phyloP scores from a whole-genome alignment of 306 rosid species.

The Vigna nakashimae region DNA sequence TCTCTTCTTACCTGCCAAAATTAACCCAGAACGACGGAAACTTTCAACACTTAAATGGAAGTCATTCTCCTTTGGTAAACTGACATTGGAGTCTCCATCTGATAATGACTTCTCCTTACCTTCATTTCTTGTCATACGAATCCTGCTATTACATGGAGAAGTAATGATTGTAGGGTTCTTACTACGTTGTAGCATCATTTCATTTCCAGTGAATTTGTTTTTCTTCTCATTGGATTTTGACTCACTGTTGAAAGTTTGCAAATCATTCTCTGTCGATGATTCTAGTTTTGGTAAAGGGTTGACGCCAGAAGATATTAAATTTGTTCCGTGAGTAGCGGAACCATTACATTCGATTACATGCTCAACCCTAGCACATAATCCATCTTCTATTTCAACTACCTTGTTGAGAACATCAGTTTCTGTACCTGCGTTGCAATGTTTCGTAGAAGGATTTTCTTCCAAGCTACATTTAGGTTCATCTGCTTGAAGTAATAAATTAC shows the following conservation, averaged over 20 bases:
- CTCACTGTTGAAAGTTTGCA: constrained; percentile 44
- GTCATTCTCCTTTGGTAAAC: constrained; percentile 52
- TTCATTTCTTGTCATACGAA: constrained; percentile 47
- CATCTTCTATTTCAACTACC: constrained; percentile 42
- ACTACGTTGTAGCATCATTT: constrained; percentile 33
- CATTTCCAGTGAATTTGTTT: constrained; percentile 46
- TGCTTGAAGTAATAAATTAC: constrained; percentile 35
- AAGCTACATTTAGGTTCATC: constrained; percentile 49
- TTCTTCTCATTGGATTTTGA: constrained; percentile 35
- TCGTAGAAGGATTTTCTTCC: constrained; percentile 44
- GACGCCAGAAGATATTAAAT: constrained; percentile 42
- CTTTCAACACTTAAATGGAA: constrained; percentile 68
- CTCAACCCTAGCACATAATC: constrained; percentile 37
- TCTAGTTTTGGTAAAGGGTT: constrained; percentile 52
- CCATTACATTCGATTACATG: constrained; percentile 40
- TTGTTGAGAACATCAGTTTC: constrained; percentile 43
- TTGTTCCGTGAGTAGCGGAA: constrained; percentile 35
- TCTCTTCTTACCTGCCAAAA: constrained; percentile 59
- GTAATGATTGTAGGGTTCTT: constrained; percentile 39
- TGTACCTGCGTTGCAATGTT: constrained; percentile 42
- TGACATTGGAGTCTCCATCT: constrained; percentile 48
- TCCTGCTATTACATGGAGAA: constrained; percentile 52
- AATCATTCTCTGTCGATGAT: constrained; percentile 67
- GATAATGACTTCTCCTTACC: constrained; percentile 68
- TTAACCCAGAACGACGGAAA: constrained; percentile 55